Evolutionary conservation across 164 flowering plant genomes (phyloP).

Genomic region (Tinospora cordifolia): DNA sequence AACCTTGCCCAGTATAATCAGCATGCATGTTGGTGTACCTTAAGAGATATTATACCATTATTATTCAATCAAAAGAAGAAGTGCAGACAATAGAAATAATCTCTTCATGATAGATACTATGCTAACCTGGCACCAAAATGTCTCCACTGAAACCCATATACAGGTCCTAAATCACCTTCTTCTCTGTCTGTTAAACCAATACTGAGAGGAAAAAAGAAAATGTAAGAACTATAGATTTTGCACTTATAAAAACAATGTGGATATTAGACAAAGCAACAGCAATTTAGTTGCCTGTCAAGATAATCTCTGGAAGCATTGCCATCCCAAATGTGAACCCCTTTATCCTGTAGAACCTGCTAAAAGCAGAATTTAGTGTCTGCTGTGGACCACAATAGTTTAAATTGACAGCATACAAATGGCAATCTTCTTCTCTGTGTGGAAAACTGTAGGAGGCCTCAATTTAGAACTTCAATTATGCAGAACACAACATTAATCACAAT

Average conservation of each 20-base stretch:
- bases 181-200: conserved; percentile 69
- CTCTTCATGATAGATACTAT: not conserved
- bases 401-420: not conserved
- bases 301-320: conserved; percentile 89
- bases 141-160: conserved; percentile 96
- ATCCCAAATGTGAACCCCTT: conserved; percentile 88
- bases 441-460: not conserved
- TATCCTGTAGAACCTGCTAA: conserved; percentile 50
- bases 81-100: not conserved
- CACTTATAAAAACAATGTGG: not conserved
- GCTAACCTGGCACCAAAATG: conserved; percentile 91
- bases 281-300: conserved; percentile 53
- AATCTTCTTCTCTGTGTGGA: not conserved
- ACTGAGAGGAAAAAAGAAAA: conserved; percentile 27
- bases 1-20: conserved; percentile 89
- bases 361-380: not conserved
- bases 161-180: conserved; percentile 93
- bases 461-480: not conserved
- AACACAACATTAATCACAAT: not conserved
- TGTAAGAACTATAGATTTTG: not conserved
- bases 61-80: conserved; percentile 6
- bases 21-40: conserved; percentile 92
- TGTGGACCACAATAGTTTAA: not conserved
- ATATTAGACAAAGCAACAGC: not conserved
- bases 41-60: conserved; percentile 13